Conservation (phyloP, 148 eudicot species). For the Heliamphora exappendiculata region DNA sequence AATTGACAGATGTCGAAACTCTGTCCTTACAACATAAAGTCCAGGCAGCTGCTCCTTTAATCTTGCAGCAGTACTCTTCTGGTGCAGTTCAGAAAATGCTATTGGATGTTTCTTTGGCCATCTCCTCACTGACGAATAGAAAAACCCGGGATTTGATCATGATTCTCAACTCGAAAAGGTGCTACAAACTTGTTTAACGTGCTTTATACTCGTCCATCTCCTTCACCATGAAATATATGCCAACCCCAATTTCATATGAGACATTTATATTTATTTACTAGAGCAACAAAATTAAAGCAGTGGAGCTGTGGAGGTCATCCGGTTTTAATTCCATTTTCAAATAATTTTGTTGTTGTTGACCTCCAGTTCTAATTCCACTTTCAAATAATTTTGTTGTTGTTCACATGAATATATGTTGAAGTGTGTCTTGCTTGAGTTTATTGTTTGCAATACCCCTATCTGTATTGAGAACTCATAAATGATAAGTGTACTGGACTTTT, state of each 20-base stretch:
- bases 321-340: background rate
- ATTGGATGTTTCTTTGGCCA: slow-evolving; percentile 60
- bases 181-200: slow-evolving; percentile 4
- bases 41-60: slow-evolving; percentile 84
- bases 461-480: background rate
- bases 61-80: slow-evolving; percentile 77
- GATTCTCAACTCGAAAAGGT: slow-evolving; percentile 98
- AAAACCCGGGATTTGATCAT: slow-evolving; percentile 81
- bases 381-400: too few relatives aligned
- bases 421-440: background rate
- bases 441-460: background rate
- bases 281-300: background rate
- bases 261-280: background rate
- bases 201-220: slow-evolving; percentile 3
- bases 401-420: background rate
- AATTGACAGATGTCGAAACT: slow-evolving; percentile 72
- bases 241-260: background rate
- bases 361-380: too few relatives aligned
- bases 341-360: too few relatives aligned
- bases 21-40: slow-evolving; percentile 92
- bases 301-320: background rate
- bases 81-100: slow-evolving; percentile 74
- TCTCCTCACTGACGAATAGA: slow-evolving; percentile 66
- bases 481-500: background rate
- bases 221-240: background rate